A percentile compares a stretch with the other conserved stretches of the same genome.
phyloP scores from a whole-genome alignment of 768 basidiomycete species.

The Psilocybe azurescens region DNA sequence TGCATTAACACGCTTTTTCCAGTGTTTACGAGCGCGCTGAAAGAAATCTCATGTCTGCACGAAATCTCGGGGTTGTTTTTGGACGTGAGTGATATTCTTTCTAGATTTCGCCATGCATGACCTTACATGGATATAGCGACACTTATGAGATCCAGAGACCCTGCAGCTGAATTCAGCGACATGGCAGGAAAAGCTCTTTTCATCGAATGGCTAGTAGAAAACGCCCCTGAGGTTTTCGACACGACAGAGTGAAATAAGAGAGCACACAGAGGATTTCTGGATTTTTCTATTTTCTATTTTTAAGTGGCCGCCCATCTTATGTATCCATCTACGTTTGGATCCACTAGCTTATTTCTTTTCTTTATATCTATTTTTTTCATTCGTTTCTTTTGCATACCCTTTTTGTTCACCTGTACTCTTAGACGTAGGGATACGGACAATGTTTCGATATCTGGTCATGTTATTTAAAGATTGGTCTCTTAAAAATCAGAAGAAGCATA shows the following conservation, averaged over 20 bases:
- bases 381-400: conserved; percentile 6
- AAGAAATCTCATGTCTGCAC: conserved; percentile 90
- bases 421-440: conserved; percentile 7
- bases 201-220: conserved; percentile 94
- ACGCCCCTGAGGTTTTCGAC: conserved; percentile 66
- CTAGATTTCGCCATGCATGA: too few species aligned
- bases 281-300: conserved; percentile 8
- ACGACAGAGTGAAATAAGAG: conserved; percentile 17
- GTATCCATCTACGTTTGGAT: conserved; percentile 9
- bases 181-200: conserved; percentile 96
- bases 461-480: conserved; percentile 9
- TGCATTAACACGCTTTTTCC: conserved; percentile 29
- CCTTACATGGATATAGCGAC: conserved; percentile 63
- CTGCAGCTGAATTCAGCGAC: conserved; percentile 90
- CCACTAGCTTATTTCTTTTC: conserved; percentile 6
- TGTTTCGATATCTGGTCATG: conserved; percentile 16
- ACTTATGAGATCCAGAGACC: conserved; percentile 88
- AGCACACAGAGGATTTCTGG: conserved; percentile 6
- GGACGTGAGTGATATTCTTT: conserved; percentile 74
- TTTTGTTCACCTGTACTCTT: conserved; percentile 9
- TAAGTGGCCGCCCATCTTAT: conserved; percentile 4
- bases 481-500: not conserved
- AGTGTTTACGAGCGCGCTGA: conserved; percentile 70
- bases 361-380: conserved; percentile 10
- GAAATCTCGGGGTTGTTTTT: conserved; percentile 97